These are phyloP conservation scores for Magnolia changhungtana DNA, from an alignment of 164 flowering plant species.

Conservation along the genomic window DNA sequence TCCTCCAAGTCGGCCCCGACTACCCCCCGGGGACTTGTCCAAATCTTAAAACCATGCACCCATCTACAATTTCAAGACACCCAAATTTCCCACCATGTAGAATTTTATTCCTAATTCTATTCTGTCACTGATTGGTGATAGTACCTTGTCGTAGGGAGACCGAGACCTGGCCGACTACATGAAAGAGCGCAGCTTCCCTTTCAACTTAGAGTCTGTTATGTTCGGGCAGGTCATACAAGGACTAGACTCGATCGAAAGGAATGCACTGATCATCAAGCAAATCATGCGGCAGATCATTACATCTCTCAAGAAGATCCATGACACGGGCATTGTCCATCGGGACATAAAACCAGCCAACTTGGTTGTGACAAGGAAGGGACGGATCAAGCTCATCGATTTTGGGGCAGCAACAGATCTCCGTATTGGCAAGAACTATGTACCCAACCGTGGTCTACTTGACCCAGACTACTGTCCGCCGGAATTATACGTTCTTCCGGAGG, in stretches of 20 bases:
- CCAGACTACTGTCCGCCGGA: constrained; percentile 97
- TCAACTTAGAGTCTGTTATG: constrained; percentile 82
- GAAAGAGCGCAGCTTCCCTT: constrained; percentile 80
- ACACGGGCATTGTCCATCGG: constrained; percentile 91
- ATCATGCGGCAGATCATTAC: constrained; percentile 90
- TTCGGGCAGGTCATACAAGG: constrained; percentile 84
- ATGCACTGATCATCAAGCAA: constrained; percentile 91
- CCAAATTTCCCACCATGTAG: not conserved
- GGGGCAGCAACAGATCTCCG: constrained; percentile 97
- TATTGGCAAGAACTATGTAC: constrained; percentile 89
- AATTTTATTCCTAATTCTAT: not conserved
- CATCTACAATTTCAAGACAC: not conserved
- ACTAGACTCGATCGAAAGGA: constrained; percentile 53
- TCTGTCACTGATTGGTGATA: not conserved
- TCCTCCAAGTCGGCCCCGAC: not conserved
- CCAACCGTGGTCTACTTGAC: constrained; percentile 70
- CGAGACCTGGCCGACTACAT: constrained; percentile 73
- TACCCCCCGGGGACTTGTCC: not conserved
- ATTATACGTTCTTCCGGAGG: constrained; percentile 87
- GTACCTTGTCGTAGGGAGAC: constrained; percentile 62
- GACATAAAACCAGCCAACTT: constrained; percentile 96
- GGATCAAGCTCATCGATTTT: constrained; percentile 91
- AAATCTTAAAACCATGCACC: not conserved
- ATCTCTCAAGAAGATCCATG: constrained; percentile 86
- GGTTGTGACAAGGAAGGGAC: constrained; percentile 87